Evolutionary conservation across 768 basidiomycete species (phyloP).

Genomic region (Tulasnella sp.): DNA sequence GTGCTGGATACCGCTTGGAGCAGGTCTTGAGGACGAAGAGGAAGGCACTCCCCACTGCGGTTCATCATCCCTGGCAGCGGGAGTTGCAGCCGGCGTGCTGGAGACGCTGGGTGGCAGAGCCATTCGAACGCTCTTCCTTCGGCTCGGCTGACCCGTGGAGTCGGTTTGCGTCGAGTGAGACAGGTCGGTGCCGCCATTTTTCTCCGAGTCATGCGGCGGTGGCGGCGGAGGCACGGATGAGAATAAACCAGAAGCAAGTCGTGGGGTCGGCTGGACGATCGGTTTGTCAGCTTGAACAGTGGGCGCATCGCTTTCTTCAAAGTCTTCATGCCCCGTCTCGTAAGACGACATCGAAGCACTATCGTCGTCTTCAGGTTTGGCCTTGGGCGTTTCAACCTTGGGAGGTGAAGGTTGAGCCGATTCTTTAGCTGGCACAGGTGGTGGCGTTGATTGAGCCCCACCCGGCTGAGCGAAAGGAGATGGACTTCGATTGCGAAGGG

Average conservation of each 20-base stretch:
- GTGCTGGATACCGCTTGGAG: neutral
- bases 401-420: neutral
- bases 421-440: neutral
- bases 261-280: neutral
- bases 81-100: constrained; percentile 57
- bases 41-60: neutral
- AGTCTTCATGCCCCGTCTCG: constrained; percentile 54
- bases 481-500: constrained; percentile 13
- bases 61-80: constrained; percentile 46
- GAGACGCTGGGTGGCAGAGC: constrained; percentile 48
- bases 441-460: neutral
- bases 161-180: constrained; percentile 20
- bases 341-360: constrained; percentile 53
- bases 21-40: neutral
- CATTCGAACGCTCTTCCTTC: constrained; percentile 69
- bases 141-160: constrained; percentile 24
- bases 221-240: neutral
- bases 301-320: constrained; percentile 30
- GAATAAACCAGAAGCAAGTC: neutral
- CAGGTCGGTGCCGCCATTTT: constrained; percentile 29
- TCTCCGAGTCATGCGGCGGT: constrained; percentile 2
- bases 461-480: neutral
- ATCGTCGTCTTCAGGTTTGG: neutral
- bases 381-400: neutral
- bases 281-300: neutral